Base-by-base conservation (phyloP, 495 filamentous ascomycete genomes). In the Aspergillus olivimuriae region DNA sequence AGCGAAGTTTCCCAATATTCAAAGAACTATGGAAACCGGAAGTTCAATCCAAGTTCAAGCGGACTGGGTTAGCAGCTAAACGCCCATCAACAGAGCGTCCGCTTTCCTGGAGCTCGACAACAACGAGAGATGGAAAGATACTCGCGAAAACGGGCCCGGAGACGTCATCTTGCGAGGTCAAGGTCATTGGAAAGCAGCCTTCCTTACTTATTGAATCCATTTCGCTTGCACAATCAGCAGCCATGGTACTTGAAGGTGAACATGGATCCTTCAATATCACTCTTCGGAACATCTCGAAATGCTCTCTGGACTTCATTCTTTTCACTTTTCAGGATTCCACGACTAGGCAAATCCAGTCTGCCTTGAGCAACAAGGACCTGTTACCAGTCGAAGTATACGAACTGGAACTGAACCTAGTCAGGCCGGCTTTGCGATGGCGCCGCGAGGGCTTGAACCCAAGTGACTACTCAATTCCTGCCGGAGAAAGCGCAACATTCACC, bases 161-260 rank as follows among this genome's bases (percentile, higher is more conserved):
- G 35, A 56, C 56, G 10, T 51, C 55, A 23, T 55, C 57, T 8
- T 67, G 68, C 23, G 58, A 69, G 18, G 66, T 90, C 34, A 87
- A 75, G 20, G 87, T 94, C 31, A 86, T 95, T 38, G 70, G 76
- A 4, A 69, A 75, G 34, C 89, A 95, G 57, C 92, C 92, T 2
- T 65, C 85, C 4, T 63, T 95, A 8, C 65, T 81, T 1, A 72
- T 95, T 10, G 82, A 86, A 45, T 83, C 82, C 4, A 81, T 81
- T 28, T 86, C 86, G 18, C 74, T 94, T 7, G 80, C 84, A 0
- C 90, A 95, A 56, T 85, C 85, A 12, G 88, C 91, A 22, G 68
- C 94, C 36, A 95, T 94, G 88, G 73, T 95, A 41, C 71, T 95
- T 11, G 89, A 95, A 63, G 90, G 90, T 11, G 89, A 97, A 61